These are phyloP conservation scores for Stagonosporopsis vannaccii DNA, from an alignment of 2,329 filamentous ascomycete genomes.

Conservation along the genomic window DNA sequence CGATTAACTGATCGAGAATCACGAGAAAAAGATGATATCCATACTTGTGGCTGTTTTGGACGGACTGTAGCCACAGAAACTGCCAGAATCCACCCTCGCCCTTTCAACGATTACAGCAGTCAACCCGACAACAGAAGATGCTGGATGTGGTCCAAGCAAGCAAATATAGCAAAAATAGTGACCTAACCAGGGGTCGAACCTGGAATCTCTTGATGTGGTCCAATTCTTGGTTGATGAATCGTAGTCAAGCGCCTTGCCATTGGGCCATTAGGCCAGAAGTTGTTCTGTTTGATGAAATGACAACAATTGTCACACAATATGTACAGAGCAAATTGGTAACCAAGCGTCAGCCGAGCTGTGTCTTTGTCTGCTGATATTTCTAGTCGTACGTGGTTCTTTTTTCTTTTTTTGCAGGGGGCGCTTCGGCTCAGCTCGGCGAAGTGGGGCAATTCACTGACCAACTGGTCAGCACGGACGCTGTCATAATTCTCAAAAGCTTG, in stretches of 20 bases:
- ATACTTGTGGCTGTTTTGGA: too few species aligned
- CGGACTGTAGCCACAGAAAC: too few species aligned
- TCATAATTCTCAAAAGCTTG: not conserved
- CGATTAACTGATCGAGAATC: too few species aligned
- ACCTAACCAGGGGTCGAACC: constrained; percentile 38
- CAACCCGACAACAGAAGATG: constrained; percentile 6
- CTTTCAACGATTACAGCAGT: not conserved
- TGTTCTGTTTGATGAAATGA: constrained; percentile 6
- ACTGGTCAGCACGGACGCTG: not conserved
- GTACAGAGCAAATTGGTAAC: too few species aligned
- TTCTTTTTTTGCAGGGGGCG: not conserved
- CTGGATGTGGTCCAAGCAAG: too few species aligned
- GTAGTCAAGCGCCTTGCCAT: constrained; percentile 62
- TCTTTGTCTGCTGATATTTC: not conserved
- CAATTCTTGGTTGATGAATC: too few species aligned
- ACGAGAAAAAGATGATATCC: too few species aligned
- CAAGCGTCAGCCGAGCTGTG: not conserved
- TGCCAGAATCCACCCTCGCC: not conserved
- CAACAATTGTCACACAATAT: too few species aligned
- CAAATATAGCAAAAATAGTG: constrained; percentile 4
- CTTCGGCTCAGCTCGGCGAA: constrained; percentile 1
- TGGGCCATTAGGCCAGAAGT: constrained; percentile 51
- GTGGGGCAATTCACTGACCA: not conserved
- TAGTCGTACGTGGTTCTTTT: not conserved
- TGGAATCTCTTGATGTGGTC: constrained; percentile 37